phyloP scores from a whole-genome alignment of 2,329 filamentous ascomycete genomes.

The Fusarium oxysporum region DNA sequence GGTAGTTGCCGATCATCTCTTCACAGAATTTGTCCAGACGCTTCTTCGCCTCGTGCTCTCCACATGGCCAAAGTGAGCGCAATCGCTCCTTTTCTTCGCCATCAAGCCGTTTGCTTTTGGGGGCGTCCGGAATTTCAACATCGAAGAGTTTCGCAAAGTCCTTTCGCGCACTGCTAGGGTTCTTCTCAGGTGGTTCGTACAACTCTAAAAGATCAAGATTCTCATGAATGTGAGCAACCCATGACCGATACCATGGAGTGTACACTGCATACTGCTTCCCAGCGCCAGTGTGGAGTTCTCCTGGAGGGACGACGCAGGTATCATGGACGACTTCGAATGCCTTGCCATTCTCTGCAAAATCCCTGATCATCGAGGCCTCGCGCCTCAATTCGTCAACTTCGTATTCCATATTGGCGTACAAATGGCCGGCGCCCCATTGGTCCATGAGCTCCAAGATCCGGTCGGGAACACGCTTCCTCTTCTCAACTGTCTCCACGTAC shows the following conservation, averaged over 20 bases:
- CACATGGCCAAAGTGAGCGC: slow-evolving; percentile 75
- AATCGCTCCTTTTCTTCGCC: slow-evolving; percentile 69
- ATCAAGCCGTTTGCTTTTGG: slow-evolving; percentile 70
- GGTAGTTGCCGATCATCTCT: slow-evolving; percentile 71
- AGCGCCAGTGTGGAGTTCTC: slow-evolving; percentile 70
- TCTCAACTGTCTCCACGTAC: slow-evolving; percentile 77
- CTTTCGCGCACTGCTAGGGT: slow-evolving; percentile 51
- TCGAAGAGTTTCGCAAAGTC: slow-evolving; percentile 69
- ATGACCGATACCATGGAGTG: slow-evolving; percentile 82
- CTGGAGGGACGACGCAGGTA: slow-evolving; percentile 84
- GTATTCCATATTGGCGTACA: slow-evolving; percentile 90
- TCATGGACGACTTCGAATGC: slow-evolving; percentile 81
- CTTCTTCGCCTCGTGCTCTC: slow-evolving; percentile 76
- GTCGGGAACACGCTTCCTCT: slow-evolving; percentile 70
- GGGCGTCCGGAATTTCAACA: slow-evolving; percentile 68
- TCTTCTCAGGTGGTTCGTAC: slow-evolving; percentile 61
- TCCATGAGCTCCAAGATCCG: slow-evolving; percentile 74
- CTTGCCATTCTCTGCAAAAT: slow-evolving; percentile 72
- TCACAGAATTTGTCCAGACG: slow-evolving; percentile 76
- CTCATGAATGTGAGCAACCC: slow-evolving; percentile 78
- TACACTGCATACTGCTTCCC: slow-evolving; percentile 89
- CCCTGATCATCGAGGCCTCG: slow-evolving; percentile 74
- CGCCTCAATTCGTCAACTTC: slow-evolving; percentile 90
- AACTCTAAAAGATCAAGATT: slow-evolving; percentile 75
- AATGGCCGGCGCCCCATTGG: slow-evolving; percentile 78